Conservation (phyloP, 1,284 basidiomycete genomes). For the Cryptococcus sp. region DNA sequence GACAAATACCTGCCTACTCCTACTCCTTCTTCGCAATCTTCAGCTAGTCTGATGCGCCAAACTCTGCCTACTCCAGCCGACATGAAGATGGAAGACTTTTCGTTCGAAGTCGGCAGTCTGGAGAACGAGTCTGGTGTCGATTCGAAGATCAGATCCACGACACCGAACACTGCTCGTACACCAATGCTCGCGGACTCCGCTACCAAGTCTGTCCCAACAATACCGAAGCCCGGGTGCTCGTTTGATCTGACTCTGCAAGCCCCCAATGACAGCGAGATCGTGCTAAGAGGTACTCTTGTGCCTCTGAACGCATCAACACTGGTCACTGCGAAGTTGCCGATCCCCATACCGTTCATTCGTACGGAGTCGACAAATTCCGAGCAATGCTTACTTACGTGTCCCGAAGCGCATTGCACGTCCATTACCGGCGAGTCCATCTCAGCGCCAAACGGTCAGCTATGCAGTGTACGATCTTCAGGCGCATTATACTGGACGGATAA, state of each 20-base stretch:
- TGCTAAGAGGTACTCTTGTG: constrained; percentile 29
- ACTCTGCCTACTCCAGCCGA: constrained; percentile 25
- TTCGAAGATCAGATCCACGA: constrained; percentile 7
- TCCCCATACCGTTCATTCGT: constrained; percentile 34
- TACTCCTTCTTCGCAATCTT: constrained; percentile 5
- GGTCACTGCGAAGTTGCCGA: constrained; percentile 25
- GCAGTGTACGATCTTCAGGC: constrained; percentile 7
- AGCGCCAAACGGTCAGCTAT: constrained; percentile 1
- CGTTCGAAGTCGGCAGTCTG: constrained; percentile 37
- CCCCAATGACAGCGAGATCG: constrained; percentile 10
- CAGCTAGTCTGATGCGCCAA: constrained; percentile 34
- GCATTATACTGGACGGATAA: constrained; percentile 29
- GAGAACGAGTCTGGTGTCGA: constrained; percentile 4
- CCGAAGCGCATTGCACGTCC: not conserved
- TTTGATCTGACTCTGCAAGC: constrained; percentile 34
- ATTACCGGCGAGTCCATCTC: not conserved
- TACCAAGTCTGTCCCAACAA: constrained; percentile 7
- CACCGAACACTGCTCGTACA: constrained; percentile 1
- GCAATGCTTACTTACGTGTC: constrained; percentile 17
- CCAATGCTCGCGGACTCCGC: constrained; percentile 10
- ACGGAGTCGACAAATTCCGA: constrained; percentile 11
- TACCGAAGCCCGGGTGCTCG: constrained; percentile 5
- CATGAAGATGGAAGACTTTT: constrained; percentile 41
- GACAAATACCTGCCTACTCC: not conserved
- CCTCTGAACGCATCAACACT: constrained; percentile 30